phyloP scores from a whole-genome alignment of 257 asterid genomes.

The Misopates orontium region DNA sequence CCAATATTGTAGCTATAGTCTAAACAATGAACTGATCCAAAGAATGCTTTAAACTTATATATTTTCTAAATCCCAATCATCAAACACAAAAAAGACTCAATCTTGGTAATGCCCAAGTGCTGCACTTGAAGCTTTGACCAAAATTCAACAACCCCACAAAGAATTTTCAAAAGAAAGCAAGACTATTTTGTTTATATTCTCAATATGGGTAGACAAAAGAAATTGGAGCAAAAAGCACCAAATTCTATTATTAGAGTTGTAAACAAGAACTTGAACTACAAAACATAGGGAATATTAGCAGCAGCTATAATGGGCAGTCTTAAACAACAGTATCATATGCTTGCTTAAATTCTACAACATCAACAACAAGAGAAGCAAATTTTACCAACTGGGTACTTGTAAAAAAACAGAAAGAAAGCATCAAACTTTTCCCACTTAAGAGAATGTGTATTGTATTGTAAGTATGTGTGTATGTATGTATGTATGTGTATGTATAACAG shows the following conservation, averaged over 20 bases:
- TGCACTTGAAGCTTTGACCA: slow-evolving; percentile 42
- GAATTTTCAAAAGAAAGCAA: slow-evolving; percentile 46
- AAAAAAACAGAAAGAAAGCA: slow-evolving; percentile 49
- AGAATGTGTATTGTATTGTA: slow-evolving; percentile 30
- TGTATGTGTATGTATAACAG: slow-evolving; percentile 24
- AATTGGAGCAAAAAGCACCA: slow-evolving; percentile 48
- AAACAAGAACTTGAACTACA: no score
- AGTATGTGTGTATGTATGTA: slow-evolving; percentile 24
- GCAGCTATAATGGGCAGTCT: slow-evolving; percentile 45
- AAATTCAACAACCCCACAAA: slow-evolving; percentile 46
- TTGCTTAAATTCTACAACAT: slow-evolving; percentile 52
- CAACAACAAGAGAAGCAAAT: slow-evolving; percentile 35
- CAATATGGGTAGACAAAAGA: slow-evolving; percentile 45
- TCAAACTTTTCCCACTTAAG: slow-evolving; percentile 14
- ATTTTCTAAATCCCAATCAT: slow-evolving; percentile 18
- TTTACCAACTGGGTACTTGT: slow-evolving; percentile 65
- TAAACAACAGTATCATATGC: slow-evolving; percentile 47
- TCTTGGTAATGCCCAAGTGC: slow-evolving; percentile 31
- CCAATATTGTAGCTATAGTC: no score
- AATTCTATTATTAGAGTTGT: slow-evolving; percentile 28
- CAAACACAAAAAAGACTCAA: slow-evolving; percentile 21
- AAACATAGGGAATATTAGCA: slow-evolving; percentile 41
- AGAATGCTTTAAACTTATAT: neutral
- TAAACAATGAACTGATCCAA: no score
- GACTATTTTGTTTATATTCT: slow-evolving; percentile 54